Conservation (phyloP, 352 stramenopile species). For the Globisporangium canariense region DNA sequence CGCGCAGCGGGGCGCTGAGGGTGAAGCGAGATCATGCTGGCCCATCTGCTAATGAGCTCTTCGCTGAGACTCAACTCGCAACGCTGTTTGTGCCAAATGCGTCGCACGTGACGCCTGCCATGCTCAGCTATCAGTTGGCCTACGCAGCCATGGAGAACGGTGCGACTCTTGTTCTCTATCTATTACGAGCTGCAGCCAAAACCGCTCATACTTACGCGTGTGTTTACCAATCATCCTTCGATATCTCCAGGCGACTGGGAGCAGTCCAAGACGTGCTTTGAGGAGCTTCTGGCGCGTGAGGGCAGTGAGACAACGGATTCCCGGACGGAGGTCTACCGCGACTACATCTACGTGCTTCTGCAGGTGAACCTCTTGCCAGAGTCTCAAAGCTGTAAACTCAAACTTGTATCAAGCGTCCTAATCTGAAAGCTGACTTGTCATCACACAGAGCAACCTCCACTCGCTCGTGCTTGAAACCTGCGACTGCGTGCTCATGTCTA, state of each 20-base stretch:
- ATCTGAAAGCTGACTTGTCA: background rate
- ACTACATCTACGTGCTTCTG: slow-evolving; percentile 66
- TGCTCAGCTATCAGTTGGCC: slow-evolving; percentile 32
- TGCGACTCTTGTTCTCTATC: slow-evolving; percentile 16
- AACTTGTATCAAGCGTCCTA: background rate
- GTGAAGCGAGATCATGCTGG: background rate
- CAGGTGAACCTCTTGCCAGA: slow-evolving; percentile 26
- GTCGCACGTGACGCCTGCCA: slow-evolving; percentile 16
- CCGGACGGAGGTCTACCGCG: slow-evolving; percentile 7
- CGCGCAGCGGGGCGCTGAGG: slow-evolving; percentile 1
- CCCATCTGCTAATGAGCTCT: slow-evolving; percentile 12
- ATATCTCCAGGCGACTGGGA: slow-evolving; percentile 28
- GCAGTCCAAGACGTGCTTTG: slow-evolving; percentile 40
- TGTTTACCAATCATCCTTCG: too few species aligned
- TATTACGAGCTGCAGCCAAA: too few species aligned
- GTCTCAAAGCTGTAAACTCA: too few species aligned
- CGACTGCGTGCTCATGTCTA: slow-evolving; percentile 24
- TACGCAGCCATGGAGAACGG: slow-evolving; percentile 42
- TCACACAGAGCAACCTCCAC: slow-evolving; percentile 5
- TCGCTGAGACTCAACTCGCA: slow-evolving; percentile 16
- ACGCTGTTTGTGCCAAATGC: slow-evolving; percentile 22
- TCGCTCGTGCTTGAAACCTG: slow-evolving; percentile 45
- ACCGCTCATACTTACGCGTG: too few species aligned
- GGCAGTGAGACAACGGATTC: background rate
- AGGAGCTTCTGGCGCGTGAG: slow-evolving; percentile 20